Evolutionary conservation across 2,329 filamentous ascomycete genomes (phyloP).

Genomic region (Thielaviopsis ethacetica): DNA sequence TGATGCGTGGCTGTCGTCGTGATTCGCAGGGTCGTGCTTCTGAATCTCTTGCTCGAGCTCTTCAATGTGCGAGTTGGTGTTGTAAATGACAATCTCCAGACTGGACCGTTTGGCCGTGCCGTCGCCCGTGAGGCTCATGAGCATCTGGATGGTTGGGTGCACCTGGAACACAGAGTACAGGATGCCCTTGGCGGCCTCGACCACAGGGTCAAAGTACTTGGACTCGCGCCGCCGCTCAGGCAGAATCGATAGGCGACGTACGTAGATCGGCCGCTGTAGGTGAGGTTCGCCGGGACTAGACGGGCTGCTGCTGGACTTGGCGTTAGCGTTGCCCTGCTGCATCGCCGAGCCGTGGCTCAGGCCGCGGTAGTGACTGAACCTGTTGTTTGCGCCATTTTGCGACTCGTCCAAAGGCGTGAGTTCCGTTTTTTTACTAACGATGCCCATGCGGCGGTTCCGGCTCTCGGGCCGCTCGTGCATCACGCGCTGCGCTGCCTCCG

Average conservation of each 20-base stretch:
- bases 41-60: slow-evolving; percentile 50
- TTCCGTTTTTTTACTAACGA: slow-evolving; percentile 45
- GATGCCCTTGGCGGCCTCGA: slow-evolving; percentile 50
- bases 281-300: slow-evolving; percentile 41
- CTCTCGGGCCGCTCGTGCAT: slow-evolving; percentile 33
- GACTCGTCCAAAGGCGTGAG: slow-evolving; percentile 46
- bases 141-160: slow-evolving; percentile 49
- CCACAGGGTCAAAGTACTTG: slow-evolving; percentile 40
- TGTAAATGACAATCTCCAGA: slow-evolving; percentile 51
- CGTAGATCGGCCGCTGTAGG: slow-evolving; percentile 43
- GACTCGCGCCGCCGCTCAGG: slow-evolving; percentile 48
- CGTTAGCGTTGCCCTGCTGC: slow-evolving; percentile 30
- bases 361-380: slow-evolving; percentile 50
- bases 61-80: slow-evolving; percentile 49
- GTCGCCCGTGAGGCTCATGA: slow-evolving; percentile 45
- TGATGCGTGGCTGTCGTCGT: slow-evolving; percentile 22
- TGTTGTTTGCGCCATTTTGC: slow-evolving; percentile 36
- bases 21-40: slow-evolving; percentile 35
- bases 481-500: slow-evolving; percentile 36
- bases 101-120: slow-evolving; percentile 44
- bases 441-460: slow-evolving; percentile 46
- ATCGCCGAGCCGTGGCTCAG: slow-evolving; percentile 54
- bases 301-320: slow-evolving; percentile 32
- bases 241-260: slow-evolving; percentile 45
- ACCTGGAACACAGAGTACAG: slow-evolving; percentile 53